Conservation (phyloP, 2,329 filamentous ascomycete species). For the Remersonia thermophila region DNA sequence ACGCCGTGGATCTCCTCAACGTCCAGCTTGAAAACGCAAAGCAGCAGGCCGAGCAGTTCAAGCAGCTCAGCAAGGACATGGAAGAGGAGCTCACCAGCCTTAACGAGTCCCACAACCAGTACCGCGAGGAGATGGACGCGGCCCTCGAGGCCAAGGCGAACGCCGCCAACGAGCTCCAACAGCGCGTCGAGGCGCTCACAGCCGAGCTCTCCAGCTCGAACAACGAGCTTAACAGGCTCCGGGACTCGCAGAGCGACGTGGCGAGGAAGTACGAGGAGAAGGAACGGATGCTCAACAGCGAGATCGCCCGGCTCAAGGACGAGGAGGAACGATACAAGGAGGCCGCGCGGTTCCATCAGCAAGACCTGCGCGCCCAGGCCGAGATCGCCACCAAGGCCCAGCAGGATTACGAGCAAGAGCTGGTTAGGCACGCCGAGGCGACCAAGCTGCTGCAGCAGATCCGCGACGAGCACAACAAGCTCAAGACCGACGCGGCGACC, state of each 20-base stretch:
- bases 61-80: conserved; percentile 70
- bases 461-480: conserved; percentile 65
- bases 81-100: conserved; percentile 79
- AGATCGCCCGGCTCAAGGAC: conserved; percentile 71
- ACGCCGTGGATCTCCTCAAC: conserved; percentile 70
- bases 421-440: conserved; percentile 93
- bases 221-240: conserved; percentile 65
- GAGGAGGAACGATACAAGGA: conserved; percentile 70
- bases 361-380: conserved; percentile 84
- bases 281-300: conserved; percentile 63
- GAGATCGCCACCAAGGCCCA: conserved; percentile 89
- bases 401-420: conserved; percentile 86
- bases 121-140: conserved; percentile 72
- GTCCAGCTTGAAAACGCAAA: conserved; percentile 72
- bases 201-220: conserved; percentile 72
- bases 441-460: conserved; percentile 70
- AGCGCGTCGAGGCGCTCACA: conserved; percentile 72
- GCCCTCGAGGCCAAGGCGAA: conserved; percentile 65
- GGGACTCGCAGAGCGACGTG: conserved; percentile 68
- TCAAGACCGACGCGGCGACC: conserved; percentile 67
- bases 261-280: conserved; percentile 65
- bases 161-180: conserved; percentile 68
- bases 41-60: conserved; percentile 75
- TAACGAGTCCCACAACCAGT: conserved; percentile 71
- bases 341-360: conserved; percentile 72